phyloP scores from a whole-genome alignment of 1,284 basidiomycete species.

The Exobasidium rhododendri region DNA sequence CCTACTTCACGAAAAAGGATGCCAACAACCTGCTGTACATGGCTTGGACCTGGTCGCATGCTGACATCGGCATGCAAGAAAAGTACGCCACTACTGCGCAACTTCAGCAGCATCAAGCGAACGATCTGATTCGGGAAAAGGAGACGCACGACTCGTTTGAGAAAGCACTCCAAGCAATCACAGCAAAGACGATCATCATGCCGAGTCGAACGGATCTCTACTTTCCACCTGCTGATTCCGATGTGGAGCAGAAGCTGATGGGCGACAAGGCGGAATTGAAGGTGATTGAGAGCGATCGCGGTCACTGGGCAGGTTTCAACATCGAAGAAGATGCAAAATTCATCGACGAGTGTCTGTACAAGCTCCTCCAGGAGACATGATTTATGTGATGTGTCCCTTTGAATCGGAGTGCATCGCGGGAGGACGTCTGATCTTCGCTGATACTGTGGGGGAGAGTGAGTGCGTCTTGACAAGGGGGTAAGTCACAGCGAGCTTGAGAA shows the following conservation, averaged over 20 bases:
- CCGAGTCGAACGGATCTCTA: conserved; percentile 24
- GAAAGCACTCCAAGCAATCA: conserved; percentile 25
- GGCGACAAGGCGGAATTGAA: conserved; percentile 23
- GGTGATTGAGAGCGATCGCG: conserved; percentile 35
- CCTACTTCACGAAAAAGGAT: conserved; percentile 25
- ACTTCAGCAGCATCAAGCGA: conserved; percentile 18
- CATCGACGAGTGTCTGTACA: background rate
- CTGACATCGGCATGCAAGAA: conserved; percentile 28
- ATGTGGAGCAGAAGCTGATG: conserved; percentile 25
- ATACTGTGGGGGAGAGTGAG: too few relatives aligned
- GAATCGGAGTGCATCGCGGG: too few relatives aligned
- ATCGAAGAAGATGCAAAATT: conserved; percentile 28
- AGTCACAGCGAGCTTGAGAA: too few relatives aligned
- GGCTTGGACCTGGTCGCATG: conserved; percentile 29
- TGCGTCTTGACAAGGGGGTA: too few relatives aligned
- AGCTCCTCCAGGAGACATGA: background rate
- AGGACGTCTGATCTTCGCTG: too few relatives aligned
- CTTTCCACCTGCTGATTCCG: conserved; percentile 36
- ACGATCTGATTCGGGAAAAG: conserved; percentile 15
- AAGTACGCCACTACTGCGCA: conserved; percentile 18
- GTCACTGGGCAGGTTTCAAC: conserved; percentile 36
- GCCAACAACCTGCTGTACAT: conserved; percentile 35
- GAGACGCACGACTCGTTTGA: conserved; percentile 24
- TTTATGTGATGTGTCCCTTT: background rate
- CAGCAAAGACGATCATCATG: conserved; percentile 27